Conservation (phyloP, 352 stramenopile genomes). For the Pythium myriotylum region DNA sequence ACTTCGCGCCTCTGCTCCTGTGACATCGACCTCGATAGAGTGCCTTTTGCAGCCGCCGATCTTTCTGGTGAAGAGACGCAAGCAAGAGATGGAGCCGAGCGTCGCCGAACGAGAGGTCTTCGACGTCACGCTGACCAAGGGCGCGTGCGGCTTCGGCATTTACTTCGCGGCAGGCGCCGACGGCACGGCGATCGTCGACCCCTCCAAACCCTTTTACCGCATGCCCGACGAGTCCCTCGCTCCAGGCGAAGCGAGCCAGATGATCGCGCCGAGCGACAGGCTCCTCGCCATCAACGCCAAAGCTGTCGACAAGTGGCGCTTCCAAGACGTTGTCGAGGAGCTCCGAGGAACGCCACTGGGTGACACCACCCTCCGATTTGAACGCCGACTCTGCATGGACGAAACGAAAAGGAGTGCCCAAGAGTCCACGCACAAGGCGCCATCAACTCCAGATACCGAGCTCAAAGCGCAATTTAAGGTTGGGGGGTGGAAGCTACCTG, state of each 20-base stretch:
- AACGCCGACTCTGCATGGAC: too few relatives aligned
- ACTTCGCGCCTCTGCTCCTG: too few relatives aligned
- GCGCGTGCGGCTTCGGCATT: conserved; percentile 67
- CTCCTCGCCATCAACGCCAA: conserved; percentile 51
- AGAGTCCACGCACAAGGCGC: too few relatives aligned
- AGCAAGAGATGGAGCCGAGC: background rate
- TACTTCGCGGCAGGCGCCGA: conserved; percentile 52
- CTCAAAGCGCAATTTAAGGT: conserved; percentile 11
- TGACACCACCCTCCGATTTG: conserved; percentile 49
- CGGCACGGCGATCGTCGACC: conserved; percentile 59
- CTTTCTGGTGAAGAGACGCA: too few relatives aligned
- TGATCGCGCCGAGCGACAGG: conserved; percentile 50
- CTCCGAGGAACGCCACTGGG: conserved; percentile 49
- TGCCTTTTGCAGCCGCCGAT: too few relatives aligned
- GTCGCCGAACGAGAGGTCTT: conserved; percentile 23
- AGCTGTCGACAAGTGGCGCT: conserved; percentile 35
- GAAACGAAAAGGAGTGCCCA: too few relatives aligned
- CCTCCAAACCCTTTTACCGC: conserved; percentile 64
- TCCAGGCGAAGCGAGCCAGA: conserved; percentile 58
- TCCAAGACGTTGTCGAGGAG: conserved; percentile 61
- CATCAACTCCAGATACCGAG: too few relatives aligned
- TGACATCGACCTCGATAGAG: too few relatives aligned
- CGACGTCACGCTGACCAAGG: conserved; percentile 57
- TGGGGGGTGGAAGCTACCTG: conserved; percentile 27
- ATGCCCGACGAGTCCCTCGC: conserved; percentile 51